Evolutionary conservation across 768 basidiomycete genomes (phyloP).

Genomic region (Galerina marginata): DNA sequence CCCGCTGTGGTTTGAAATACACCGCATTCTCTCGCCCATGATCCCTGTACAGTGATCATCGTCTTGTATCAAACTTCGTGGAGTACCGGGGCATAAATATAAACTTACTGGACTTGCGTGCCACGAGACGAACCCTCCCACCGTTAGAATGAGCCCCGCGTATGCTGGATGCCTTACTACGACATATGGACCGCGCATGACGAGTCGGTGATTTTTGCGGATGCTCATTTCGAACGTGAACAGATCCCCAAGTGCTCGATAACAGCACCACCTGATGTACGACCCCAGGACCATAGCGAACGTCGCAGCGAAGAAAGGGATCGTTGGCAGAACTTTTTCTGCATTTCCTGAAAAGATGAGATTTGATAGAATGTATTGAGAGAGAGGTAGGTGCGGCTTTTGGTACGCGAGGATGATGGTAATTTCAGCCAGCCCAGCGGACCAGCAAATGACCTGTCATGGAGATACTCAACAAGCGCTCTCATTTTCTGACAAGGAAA

Average conservation of each 20-base stretch:
- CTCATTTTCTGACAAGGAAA: too few species aligned
- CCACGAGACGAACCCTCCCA: slow-evolving; percentile 40
- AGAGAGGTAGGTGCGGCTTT: slow-evolving; percentile 24
- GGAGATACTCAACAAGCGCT: neutral
- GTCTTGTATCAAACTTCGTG: neutral
- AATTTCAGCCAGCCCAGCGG: slow-evolving; percentile 41
- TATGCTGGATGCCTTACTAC: slow-evolving; percentile 59
- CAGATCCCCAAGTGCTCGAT: slow-evolving; percentile 48
- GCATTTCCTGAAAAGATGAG: slow-evolving; percentile 31
- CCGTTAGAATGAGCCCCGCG: slow-evolving; percentile 42
- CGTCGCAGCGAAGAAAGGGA: slow-evolving; percentile 42
- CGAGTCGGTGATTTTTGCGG: slow-evolving; percentile 47
- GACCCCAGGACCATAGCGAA: slow-evolving; percentile 45
- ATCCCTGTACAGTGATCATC: slow-evolving; percentile 36
- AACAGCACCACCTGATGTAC: slow-evolving; percentile 47
- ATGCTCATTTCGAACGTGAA: slow-evolving; percentile 62
- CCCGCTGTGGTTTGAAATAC: slow-evolving; percentile 39
- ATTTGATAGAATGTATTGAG: slow-evolving; percentile 31
- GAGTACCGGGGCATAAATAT: neutral
- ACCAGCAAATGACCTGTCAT: slow-evolving; percentile 43
- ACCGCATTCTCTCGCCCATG: slow-evolving; percentile 51
- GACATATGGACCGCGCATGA: slow-evolving; percentile 54
- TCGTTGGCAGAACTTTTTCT: slow-evolving; percentile 33
- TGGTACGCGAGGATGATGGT: slow-evolving; percentile 40
- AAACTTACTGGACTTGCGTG: slow-evolving; percentile 40